phyloP scores from a whole-genome alignment of 352 stramenopile species.

The Detonula confervacea region DNA sequence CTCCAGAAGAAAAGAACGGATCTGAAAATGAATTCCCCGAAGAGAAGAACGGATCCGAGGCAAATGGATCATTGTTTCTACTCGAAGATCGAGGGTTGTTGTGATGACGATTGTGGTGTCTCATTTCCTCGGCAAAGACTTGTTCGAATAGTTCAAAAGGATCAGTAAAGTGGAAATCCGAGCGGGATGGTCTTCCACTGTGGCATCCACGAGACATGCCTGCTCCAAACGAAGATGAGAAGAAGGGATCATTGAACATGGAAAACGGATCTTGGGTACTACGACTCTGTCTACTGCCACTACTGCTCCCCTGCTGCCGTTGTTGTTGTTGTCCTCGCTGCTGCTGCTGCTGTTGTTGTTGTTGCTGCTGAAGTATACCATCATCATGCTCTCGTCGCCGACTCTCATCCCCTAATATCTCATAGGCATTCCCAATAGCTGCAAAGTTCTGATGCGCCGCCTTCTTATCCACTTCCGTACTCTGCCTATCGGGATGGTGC shows the following conservation, averaged over 20 bases:
- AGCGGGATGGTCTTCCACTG: no score
- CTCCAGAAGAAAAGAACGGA: conserved; percentile 56
- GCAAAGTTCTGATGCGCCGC: conserved; percentile 59
- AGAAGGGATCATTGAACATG: conserved; percentile 61
- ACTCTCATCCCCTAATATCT: conserved; percentile 68
- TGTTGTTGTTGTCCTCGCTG: conserved; percentile 11
- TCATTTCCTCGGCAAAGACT: conserved; percentile 50
- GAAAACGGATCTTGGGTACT: conserved; percentile 52
- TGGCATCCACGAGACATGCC: conserved; percentile 11
- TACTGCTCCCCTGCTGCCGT: conserved; percentile 2
- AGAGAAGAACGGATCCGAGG: conserved; percentile 30
- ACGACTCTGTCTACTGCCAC: conserved; percentile 4
- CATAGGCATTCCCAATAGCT: conserved; percentile 79
- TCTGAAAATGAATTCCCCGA: no score
- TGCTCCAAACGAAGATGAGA: conserved; percentile 35
- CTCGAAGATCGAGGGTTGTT: background rate
- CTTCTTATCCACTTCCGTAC: conserved; percentile 45
- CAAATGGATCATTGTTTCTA: conserved; percentile 10
- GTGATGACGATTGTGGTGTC: background rate
- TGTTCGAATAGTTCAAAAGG: conserved; percentile 60
- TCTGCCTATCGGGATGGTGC: conserved; percentile 76
- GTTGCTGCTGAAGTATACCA: conserved; percentile 11
- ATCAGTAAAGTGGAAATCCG: conserved; percentile 48
- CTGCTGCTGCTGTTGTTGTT: conserved; percentile 26
- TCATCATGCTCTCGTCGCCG: conserved; percentile 66